Base-by-base conservation (phyloP, 306 rosid genomes). In the Lathyrus tuberosus region DNA sequence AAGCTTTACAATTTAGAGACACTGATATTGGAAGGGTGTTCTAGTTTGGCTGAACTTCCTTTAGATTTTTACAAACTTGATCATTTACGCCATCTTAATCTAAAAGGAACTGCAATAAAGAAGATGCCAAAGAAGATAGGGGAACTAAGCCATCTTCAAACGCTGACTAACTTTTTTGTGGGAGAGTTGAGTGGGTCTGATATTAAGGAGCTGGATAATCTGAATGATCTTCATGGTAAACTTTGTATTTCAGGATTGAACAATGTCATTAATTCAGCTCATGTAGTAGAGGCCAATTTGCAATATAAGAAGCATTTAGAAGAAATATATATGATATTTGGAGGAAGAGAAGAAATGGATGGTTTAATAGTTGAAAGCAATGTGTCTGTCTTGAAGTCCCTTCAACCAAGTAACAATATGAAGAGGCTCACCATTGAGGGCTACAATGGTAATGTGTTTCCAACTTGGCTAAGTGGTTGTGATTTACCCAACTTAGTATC, bases 1-100 rank as follows among this genome's bases (percentile, higher is more conserved):
- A 8, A 4, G 60, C 5, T 81, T 44, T n/a, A 56, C 16, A 81
- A 81, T 57, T 38, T 81, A 33, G 69, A 76, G 5, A 76, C 81
- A 13, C 46, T 81, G 0, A 24, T 59, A 9, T 17, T 72, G 37
- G 0, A 6, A n/a, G 0, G 3, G 4, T 1, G 13, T 8, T 60
- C 43, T 7, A 0, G 0, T 2, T 33, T 76, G 37, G 16, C 3
- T 1, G 28, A 47, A 44, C 52, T 81, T 22, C 81, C 79, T 3
- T 1, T 10, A 13, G 5, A 73, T 26, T 62, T 42, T 13, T 17
- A 16, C 53, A 56, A 67, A 18, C 85, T 81, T 2, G 2, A 40
- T 7, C 63, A 57, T 8, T 62, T 81, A 17, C 62, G 67, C 8
- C 37, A 48, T 37, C 73, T 81, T 63, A 62, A 76, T 37, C 0